phyloP scores from a whole-genome alignment of 2,329 filamentous ascomycete genomes.

The Hypoxylon sp. region DNA sequence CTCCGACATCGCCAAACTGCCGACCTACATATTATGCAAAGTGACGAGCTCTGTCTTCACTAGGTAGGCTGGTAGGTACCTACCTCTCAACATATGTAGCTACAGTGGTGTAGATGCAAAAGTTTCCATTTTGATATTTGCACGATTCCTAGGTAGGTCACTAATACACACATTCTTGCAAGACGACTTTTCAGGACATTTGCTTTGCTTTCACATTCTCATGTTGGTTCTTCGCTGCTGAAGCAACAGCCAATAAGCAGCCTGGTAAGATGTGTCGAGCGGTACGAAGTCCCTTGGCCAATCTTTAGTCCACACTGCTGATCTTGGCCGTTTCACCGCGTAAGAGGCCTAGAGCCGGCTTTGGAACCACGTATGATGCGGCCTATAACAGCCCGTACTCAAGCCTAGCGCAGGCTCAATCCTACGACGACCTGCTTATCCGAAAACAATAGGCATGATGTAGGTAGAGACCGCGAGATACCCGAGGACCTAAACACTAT shows the following conservation, averaged over 20 bases:
- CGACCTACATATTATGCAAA: conserved; percentile 25
- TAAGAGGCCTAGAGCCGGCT: conserved; percentile 20
- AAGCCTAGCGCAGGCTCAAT: conserved; percentile 18
- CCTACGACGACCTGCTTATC: conserved; percentile 14
- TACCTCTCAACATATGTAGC: too few species aligned
- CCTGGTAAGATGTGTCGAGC: conserved; percentile 13
- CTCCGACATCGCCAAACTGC: conserved; percentile 33
- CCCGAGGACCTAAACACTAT: too few species aligned
- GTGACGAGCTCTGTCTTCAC: too few species aligned
- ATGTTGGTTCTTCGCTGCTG: conserved; percentile 11
- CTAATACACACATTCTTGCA: background rate
- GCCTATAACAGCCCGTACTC: conserved; percentile 18
- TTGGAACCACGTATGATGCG: conserved; percentile 9
- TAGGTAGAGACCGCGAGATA: conserved; percentile 9
- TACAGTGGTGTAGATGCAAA: too few species aligned
- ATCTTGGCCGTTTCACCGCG: conserved; percentile 16
- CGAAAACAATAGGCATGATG: conserved; percentile 7
- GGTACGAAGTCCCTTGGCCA: conserved; percentile 18
- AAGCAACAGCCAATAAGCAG: conserved; percentile 17
- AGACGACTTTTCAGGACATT: background rate
- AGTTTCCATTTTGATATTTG: conserved; percentile 9
- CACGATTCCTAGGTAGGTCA: conserved; percentile 1
- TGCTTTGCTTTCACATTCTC: conserved; percentile 19
- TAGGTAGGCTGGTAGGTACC: too few species aligned
- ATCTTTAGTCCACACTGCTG: conserved; percentile 11